Evolutionary conservation across 2,329 filamentous ascomycete genomes (phyloP).

Genomic region (Pseudocercospora fijiensis): DNA sequence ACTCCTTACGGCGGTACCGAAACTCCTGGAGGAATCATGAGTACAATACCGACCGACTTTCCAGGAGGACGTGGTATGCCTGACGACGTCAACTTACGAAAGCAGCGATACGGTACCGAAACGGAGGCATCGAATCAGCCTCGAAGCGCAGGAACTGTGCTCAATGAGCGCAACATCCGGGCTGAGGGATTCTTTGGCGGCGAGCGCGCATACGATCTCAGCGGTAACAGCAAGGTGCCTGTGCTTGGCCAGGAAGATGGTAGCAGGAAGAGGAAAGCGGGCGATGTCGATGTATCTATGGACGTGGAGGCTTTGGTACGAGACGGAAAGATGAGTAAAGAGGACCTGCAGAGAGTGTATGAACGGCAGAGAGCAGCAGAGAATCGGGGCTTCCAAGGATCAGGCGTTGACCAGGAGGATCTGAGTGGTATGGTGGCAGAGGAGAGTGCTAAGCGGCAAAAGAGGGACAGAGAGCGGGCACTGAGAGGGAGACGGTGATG

Average conservation of each 20-base stretch:
- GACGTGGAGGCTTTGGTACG: slow-evolving; percentile 77
- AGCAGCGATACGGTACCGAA: slow-evolving; percentile 78
- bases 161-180: slow-evolving; percentile 82
- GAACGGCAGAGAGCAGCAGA: slow-evolving; percentile 67
- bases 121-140: slow-evolving; percentile 76
- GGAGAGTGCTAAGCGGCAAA: slow-evolving; percentile 85
- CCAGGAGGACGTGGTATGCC: slow-evolving; percentile 71
- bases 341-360: slow-evolving; percentile 76
- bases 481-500: slow-evolving; percentile 49
- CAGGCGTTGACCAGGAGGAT: slow-evolving; percentile 72
- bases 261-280: slow-evolving; percentile 87
- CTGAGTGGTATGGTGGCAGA: slow-evolving; percentile 93
- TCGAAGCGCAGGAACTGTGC: slow-evolving; percentile 80
- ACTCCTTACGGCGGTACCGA: slow-evolving; percentile 68
- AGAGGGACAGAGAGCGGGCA: slow-evolving; percentile 74
- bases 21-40: slow-evolving; percentile 77
- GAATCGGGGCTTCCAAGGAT: slow-evolving; percentile 60
- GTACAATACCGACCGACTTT: slow-evolving; percentile 77
- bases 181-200: slow-evolving; percentile 94
- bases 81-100: slow-evolving; percentile 88
- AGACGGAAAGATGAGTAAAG: slow-evolving; percentile 77
- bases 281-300: slow-evolving; percentile 89
- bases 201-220: slow-evolving; percentile 86
- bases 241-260: slow-evolving; percentile 74
- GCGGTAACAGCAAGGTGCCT: slow-evolving; percentile 55